A percentile compares a stretch with the other conserved stretches of the same genome.
Conservation (phyloP, 202 grass and related monocot species). For the Schoenoplectus triqueter region DNA sequence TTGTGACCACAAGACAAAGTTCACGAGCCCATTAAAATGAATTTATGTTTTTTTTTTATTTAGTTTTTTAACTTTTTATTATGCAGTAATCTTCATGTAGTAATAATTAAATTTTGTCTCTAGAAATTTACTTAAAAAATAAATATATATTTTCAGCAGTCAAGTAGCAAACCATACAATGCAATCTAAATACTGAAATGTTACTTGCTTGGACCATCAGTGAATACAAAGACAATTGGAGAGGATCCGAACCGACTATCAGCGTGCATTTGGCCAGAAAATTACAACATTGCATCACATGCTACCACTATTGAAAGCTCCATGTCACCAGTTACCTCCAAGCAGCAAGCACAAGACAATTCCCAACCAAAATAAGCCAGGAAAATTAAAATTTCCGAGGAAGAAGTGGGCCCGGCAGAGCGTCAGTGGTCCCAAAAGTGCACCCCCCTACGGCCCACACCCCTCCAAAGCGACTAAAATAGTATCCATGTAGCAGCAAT, state of each 20-base stretch:
- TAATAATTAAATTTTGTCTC: too few relatives aligned
- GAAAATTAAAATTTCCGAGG: not conserved
- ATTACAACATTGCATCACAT: conserved; percentile 18
- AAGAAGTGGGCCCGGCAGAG: not conserved
- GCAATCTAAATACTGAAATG: not conserved
- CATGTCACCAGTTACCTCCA: not conserved
- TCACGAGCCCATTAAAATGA: too few relatives aligned
- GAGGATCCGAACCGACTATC: not conserved
- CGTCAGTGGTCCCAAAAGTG: not conserved
- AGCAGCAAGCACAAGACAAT: not conserved
- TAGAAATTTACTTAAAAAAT: too few relatives aligned
- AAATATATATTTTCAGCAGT: too few relatives aligned
- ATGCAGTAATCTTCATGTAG: too few relatives aligned
- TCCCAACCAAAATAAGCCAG: not conserved
- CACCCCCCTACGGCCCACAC: not conserved
- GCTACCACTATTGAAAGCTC: not conserved
- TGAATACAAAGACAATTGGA: not conserved
- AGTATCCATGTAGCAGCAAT: too few relatives aligned
- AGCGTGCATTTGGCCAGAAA: not conserved
- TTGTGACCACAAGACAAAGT: too few relatives aligned
- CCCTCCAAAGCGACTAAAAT: too few relatives aligned
- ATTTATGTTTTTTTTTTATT: too few relatives aligned
- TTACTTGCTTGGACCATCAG: not conserved
- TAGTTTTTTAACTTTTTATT: too few relatives aligned
- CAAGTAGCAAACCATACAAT: too few relatives aligned